These are phyloP conservation scores for Turritis glabra DNA, from an alignment of 345 rosid genomes.

Conservation along the genomic window DNA sequence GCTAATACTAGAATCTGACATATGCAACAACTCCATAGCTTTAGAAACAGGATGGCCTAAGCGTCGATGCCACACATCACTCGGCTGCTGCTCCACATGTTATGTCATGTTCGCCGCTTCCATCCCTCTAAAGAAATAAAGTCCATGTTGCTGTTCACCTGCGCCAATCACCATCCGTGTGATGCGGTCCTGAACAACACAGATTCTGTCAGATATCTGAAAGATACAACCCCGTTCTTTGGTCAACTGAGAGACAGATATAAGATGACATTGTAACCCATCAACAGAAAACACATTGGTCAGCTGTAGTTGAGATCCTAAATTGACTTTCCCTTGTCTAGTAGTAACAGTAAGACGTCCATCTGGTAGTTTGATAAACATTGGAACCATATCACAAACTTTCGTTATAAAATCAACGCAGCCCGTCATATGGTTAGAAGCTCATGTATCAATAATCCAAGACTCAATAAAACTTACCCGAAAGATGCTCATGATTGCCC, in stretches of 20 bases:
- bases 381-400: neutral
- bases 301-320: neutral
- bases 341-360: neutral
- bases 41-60: neutral
- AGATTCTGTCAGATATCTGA: neutral
- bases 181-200: neutral
- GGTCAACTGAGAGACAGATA: neutral
- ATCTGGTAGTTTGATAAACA: neutral
- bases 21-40: neutral
- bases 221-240: neutral
- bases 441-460: neutral
- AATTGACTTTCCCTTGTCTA: too few relatives aligned
- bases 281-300: neutral
- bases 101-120: fast-evolving
- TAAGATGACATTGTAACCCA: neutral
- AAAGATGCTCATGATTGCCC: too few relatives aligned
- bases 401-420: neutral
- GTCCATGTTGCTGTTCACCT: neutral
- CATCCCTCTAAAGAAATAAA: neutral
- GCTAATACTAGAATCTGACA: neutral
- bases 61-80: neutral
- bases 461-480: neutral
- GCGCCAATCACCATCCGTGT: neutral
- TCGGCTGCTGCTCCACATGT: fast-evolving
- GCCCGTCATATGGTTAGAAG: neutral